These are phyloP conservation scores for Hypoxylon sp. DNA, from an alignment of 2,329 filamentous ascomycete genomes.

Conservation along the genomic window DNA sequence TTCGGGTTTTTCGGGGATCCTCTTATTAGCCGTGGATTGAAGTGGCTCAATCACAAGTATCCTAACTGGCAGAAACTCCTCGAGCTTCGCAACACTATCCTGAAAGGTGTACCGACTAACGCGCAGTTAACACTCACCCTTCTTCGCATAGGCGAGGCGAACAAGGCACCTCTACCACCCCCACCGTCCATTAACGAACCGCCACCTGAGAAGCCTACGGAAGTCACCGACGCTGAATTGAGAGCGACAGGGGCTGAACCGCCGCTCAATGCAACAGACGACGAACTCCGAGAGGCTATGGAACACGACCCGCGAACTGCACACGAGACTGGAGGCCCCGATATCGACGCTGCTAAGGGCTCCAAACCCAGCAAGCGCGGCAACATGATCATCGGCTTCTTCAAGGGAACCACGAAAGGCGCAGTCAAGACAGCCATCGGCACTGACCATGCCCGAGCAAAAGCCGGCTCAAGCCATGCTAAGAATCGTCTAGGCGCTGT, in stretches of 20 bases:
- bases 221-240: conserved; percentile 61
- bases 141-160: conserved; percentile 83
- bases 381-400: conserved; percentile 68
- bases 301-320: conserved; percentile 56
- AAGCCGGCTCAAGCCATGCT: conserved; percentile 69
- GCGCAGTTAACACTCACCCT: conserved; percentile 85
- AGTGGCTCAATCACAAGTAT: conserved; percentile 69
- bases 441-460: conserved; percentile 78
- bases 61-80: conserved; percentile 82
- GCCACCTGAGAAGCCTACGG: conserved; percentile 54
- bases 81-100: conserved; percentile 78
- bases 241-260: conserved; percentile 60
- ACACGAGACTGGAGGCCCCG: conserved; percentile 56
- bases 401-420: conserved; percentile 78
- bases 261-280: conserved; percentile 70
- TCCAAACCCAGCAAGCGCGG: conserved; percentile 56
- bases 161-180: conserved; percentile 81
- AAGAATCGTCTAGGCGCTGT: conserved; percentile 80
- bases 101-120: conserved; percentile 87
- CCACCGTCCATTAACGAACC: conserved; percentile 56
- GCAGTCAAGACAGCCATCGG: conserved; percentile 79
- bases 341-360: conserved; percentile 62
- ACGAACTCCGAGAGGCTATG: conserved; percentile 76
- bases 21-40: conserved; percentile 70
- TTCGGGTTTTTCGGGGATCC: conserved; percentile 86